Percentiles rank a stretch among this genome's conserved stretches.
Evolutionary conservation across 2,329 filamentous ascomycete genomes (phyloP).

Genomic region (Metarhizium sp.): DNA sequence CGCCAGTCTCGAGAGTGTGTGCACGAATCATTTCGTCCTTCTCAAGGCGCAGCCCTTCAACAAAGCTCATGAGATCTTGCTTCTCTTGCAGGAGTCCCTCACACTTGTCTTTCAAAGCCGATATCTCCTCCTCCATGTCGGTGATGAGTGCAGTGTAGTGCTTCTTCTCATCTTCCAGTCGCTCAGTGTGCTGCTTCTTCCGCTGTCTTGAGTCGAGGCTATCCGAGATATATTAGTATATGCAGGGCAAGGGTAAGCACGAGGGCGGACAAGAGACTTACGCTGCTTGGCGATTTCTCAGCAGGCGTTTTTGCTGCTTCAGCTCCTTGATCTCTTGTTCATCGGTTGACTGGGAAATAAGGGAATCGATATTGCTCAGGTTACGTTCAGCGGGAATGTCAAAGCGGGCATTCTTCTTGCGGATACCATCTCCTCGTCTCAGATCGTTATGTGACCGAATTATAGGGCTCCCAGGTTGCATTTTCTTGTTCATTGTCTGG

Average conservation of each 20-base stretch:
- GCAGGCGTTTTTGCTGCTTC: conserved; percentile 92
- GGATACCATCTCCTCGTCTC: conserved; percentile 74
- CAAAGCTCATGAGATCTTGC: conserved; percentile 63
- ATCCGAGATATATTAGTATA: conserved; percentile 8
- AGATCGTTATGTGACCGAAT: conserved; percentile 69
- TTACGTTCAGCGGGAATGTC: conserved; percentile 93
- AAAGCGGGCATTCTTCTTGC: conserved; percentile 98
- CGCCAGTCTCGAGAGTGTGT: conserved; percentile 83
- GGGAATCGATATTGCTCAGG: conserved; percentile 85
- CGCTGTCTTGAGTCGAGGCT: conserved; percentile 93
- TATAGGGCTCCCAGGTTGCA: conserved; percentile 57
- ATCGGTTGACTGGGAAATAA: conserved; percentile 80
- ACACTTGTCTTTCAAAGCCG: conserved; percentile 57
- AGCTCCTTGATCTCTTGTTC: conserved; percentile 95
- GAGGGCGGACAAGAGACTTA: conserved; percentile 39
- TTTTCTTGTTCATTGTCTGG: conserved; percentile 46
- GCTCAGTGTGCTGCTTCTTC: conserved; percentile 97
- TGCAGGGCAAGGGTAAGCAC: not conserved
- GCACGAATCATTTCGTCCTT: conserved; percentile 84
- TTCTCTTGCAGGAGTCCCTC: conserved; percentile 65
- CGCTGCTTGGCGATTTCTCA: conserved; percentile 95
- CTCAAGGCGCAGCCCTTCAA: conserved; percentile 70
- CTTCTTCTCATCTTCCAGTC: conserved; percentile 96
- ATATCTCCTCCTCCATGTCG: conserved; percentile 70
- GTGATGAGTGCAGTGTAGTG: conserved; percentile 68